Conservation (phyloP, 139 green algal species). For the Haematococcus lacustris region DNA sequence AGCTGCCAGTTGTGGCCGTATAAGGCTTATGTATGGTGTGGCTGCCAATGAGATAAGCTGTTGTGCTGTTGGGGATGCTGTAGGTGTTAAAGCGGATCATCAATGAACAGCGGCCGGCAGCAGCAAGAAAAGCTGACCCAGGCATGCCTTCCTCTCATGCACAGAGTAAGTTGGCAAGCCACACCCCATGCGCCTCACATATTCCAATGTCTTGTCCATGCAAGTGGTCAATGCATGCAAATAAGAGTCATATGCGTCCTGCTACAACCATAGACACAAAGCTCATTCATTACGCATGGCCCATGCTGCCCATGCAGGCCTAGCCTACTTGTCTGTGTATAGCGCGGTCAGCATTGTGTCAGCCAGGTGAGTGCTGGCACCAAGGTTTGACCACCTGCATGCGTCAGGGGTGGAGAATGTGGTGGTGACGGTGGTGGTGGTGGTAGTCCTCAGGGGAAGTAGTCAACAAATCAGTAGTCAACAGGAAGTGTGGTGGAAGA, state of each 20-base stretch:
- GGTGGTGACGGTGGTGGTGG: slow-evolving; percentile 32
- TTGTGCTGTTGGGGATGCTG: too few relatives aligned
- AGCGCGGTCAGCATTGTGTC: slow-evolving; percentile 20
- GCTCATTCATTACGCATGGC: not conserved
- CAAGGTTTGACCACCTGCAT: not conserved
- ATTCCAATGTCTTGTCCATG: not conserved
- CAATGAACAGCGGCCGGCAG: slow-evolving; percentile 54
- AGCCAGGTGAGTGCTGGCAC: not conserved
- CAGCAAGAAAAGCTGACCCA: slow-evolving; percentile 50
- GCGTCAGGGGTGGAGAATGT: not conserved
- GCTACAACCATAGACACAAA: too few relatives aligned
- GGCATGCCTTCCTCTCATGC: slow-evolving; percentile 47
- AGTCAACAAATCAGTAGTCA: not conserved
- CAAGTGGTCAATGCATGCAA: not conserved
- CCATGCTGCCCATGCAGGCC: slow-evolving; percentile 14
- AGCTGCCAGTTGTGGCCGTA: too few relatives aligned
- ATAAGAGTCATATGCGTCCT: too few relatives aligned
- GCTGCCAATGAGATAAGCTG: too few relatives aligned
- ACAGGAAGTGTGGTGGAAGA: not conserved
- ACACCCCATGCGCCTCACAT: not conserved
- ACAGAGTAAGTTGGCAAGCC: slow-evolving; percentile 27
- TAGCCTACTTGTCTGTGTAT: slow-evolving; percentile 62
- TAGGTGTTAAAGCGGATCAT: slow-evolving; percentile 64
- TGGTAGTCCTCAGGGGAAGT: slow-evolving; percentile 5
- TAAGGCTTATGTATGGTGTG: too few relatives aligned